A percentile compares a stretch with the other conserved stretches of the same genome.
These are phyloP conservation scores for Epichloe scottii DNA, from an alignment of 2,329 filamentous ascomycete genomes.

Conservation along the genomic window DNA sequence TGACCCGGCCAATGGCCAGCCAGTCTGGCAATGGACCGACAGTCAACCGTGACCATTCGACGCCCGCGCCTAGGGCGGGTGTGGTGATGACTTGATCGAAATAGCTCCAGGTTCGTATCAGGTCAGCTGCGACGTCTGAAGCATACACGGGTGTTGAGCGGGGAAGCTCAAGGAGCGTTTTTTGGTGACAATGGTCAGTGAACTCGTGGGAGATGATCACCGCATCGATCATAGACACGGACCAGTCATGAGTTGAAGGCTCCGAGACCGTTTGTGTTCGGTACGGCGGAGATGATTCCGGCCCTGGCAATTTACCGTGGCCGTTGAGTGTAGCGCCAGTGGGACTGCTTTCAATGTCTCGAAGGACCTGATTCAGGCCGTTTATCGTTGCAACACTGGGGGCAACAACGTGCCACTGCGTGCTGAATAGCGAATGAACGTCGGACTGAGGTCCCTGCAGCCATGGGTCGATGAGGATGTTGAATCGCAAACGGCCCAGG, in stretches of 20 bases:
- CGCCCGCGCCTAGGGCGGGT: constrained; percentile 27
- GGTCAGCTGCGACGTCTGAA: constrained; percentile 41
- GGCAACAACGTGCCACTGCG: constrained; percentile 47
- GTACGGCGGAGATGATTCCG: background rate
- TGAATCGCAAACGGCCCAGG: constrained; percentile 41
- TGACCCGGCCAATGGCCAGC: constrained; percentile 47
- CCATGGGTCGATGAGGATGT: constrained; percentile 56
- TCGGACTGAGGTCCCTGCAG: constrained; percentile 49
- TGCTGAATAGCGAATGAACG: constrained; percentile 51
- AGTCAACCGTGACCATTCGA: constrained; percentile 9
- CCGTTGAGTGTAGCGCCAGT: background rate
- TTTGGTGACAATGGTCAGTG: constrained; percentile 54
- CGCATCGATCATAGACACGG: constrained; percentile 37
- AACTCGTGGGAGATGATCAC: constrained; percentile 54
- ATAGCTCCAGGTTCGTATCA: constrained; percentile 46
- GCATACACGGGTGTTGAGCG: constrained; percentile 44
- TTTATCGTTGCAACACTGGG: constrained; percentile 41
- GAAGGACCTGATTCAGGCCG: constrained; percentile 40
- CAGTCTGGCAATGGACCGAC: constrained; percentile 37
- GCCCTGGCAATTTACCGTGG: background rate
- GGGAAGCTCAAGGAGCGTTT: constrained; percentile 44
- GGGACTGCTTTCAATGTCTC: constrained; percentile 29
- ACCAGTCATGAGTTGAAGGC: background rate
- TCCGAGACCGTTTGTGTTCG: constrained; percentile 6
- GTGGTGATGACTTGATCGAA: constrained; percentile 42